Evolutionary conservation across 805 yeast genomes (phyloP).

Genomic region (Wickerhamomyces canadensis): DNA sequence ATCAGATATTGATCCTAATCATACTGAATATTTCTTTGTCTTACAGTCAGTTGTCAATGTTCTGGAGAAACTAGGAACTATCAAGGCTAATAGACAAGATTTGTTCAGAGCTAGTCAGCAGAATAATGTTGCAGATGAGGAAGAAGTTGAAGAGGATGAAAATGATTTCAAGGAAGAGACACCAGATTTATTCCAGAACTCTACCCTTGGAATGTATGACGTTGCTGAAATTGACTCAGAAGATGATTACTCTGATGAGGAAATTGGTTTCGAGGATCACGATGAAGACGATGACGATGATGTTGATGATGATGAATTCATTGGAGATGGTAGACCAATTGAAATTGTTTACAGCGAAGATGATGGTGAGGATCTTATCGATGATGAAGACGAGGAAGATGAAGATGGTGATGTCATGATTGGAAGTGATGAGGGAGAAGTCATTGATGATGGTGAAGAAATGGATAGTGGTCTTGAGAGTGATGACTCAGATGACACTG

Average conservation of each 20-base stretch:
- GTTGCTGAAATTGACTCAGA: slow-evolving; percentile 66
- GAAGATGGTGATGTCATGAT: slow-evolving; percentile 27
- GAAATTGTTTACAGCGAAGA: slow-evolving; percentile 25
- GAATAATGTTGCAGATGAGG: slow-evolving; percentile 44
- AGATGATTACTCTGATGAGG: slow-evolving; percentile 51
- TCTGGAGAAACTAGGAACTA: slow-evolving; percentile 49
- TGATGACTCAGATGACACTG: slow-evolving; percentile 9
- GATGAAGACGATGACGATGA: slow-evolving; percentile 31
- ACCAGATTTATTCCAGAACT: slow-evolving; percentile 79
- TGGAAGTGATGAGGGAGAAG: slow-evolving; percentile 25
- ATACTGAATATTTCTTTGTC: slow-evolving; percentile 57
- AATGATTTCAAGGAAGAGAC: slow-evolving; percentile 61
- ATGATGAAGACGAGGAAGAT: slow-evolving; percentile 25
- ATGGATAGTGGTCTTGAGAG: slow-evolving; percentile 11
- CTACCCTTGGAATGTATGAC: slow-evolving; percentile 93
- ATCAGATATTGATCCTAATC: slow-evolving; percentile 66
- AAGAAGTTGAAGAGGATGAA: slow-evolving; percentile 49
- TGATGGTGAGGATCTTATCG: slow-evolving; percentile 28
- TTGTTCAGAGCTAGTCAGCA: slow-evolving; percentile 41
- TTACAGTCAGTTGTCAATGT: slow-evolving; percentile 57
- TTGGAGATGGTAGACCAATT: slow-evolving; percentile 17
- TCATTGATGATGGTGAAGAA: slow-evolving; percentile 13
- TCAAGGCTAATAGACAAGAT: slow-evolving; percentile 51
- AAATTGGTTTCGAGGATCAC: slow-evolving; percentile 41
- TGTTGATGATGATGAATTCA: slow-evolving; percentile 29